These are phyloP conservation scores for Geotrichum restrictum DNA, from an alignment of 1,139 yeast genomes.

Conservation along the genomic window DNA sequence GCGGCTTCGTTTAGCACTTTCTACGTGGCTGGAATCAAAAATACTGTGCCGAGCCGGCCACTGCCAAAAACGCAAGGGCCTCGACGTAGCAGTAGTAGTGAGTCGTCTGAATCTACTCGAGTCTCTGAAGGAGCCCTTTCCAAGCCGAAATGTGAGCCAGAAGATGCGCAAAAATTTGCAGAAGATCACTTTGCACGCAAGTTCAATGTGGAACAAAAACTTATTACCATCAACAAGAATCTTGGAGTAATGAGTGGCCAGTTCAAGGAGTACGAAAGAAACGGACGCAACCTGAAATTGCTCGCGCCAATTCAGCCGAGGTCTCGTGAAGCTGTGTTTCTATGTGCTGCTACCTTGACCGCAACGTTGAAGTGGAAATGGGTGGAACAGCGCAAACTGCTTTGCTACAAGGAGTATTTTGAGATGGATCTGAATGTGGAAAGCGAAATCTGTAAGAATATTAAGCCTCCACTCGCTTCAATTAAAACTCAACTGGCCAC, in stretches of 20 bases:
- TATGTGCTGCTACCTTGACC: conserved; percentile 46
- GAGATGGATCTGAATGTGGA: conserved; percentile 36
- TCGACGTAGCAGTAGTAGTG: neutral
- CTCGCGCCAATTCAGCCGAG: conserved; percentile 52
- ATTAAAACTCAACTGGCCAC: neutral
- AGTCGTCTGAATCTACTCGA: neutral
- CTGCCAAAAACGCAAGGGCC: neutral
- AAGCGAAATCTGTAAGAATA: conserved; percentile 23
- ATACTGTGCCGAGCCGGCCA: too few relatives aligned
- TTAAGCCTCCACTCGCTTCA: neutral
- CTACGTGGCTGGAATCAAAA: conserved; percentile 1
- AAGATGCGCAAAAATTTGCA: neutral
- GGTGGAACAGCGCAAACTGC: conserved; percentile 48
- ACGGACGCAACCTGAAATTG: conserved; percentile 42
- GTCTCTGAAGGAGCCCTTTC: neutral
- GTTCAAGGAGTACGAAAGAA: conserved; percentile 40
- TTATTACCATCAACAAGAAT: conserved; percentile 38
- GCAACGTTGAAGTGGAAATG: conserved; percentile 53
- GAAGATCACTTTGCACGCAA: conserved; percentile 17
- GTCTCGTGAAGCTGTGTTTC: conserved; percentile 48
- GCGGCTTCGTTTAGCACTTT: conserved; percentile 49
- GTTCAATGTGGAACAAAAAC: conserved; percentile 28
- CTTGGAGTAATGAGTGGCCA: conserved; percentile 37
- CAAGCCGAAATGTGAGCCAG: neutral
- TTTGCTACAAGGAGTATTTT: conserved; percentile 43